phyloP scores from a whole-genome alignment of 805 yeast genomes.

The Kuraishia ogatae region DNA sequence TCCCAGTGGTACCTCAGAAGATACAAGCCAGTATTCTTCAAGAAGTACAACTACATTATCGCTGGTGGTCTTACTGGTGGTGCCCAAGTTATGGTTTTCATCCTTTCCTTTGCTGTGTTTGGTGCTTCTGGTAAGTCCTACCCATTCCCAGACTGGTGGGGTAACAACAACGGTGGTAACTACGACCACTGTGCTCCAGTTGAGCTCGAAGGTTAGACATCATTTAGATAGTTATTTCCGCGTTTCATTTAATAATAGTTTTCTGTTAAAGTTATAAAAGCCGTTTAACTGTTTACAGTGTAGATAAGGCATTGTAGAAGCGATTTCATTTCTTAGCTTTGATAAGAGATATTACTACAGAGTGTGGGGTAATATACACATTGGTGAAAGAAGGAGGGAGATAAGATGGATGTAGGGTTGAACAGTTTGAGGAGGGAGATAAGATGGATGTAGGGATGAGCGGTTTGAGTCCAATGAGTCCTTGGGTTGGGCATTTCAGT shows the following conservation, averaged over 20 bases:
- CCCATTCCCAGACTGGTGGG: conserved; percentile 26
- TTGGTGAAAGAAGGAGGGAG: too few relatives aligned
- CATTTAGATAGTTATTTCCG: not conserved
- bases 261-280: too few relatives aligned
- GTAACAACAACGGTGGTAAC: conserved; percentile 11
- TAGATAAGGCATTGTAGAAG: too few relatives aligned
- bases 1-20: conserved; percentile 18
- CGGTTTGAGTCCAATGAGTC: too few relatives aligned
- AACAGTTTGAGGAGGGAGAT: too few relatives aligned
- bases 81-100: conserved; percentile 21
- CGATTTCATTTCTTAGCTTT: too few relatives aligned
- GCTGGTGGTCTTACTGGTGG: conserved; percentile 46
- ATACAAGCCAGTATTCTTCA: conserved; percentile 16
- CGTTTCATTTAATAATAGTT: not conserved
- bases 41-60: conserved; percentile 40
- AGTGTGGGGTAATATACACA: too few relatives aligned
- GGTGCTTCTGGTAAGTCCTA: conserved; percentile 22
- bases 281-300: too few relatives aligned
- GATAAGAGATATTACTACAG: too few relatives aligned
- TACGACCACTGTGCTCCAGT: conserved; percentile 8
- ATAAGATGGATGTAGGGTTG: too few relatives aligned
- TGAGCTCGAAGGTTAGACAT: not conserved
- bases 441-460: too few relatives aligned
- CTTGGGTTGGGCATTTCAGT: too few relatives aligned
- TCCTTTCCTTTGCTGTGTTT: conserved; percentile 22